A percentile compares a stretch with the other conserved stretches of the same genome.
phyloP scores from a whole-genome alignment of 2,329 filamentous ascomycete species.

The Dryadomyces quercus-mongolicae region DNA sequence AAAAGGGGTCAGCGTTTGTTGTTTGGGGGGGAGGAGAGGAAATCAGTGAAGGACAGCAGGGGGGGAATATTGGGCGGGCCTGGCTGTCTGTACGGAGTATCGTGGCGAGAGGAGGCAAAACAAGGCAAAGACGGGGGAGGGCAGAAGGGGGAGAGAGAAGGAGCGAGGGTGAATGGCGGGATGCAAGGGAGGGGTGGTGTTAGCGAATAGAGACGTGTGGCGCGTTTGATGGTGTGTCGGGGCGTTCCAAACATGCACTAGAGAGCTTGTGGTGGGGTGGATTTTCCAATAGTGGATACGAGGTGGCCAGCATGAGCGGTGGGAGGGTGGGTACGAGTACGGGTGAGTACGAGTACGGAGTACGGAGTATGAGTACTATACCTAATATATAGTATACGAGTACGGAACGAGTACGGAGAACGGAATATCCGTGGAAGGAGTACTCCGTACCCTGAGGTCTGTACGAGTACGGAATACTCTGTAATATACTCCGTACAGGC shows the following conservation, averaged over 20 bases:
- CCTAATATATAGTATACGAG: too few species aligned
- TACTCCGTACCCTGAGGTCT: too few species aligned
- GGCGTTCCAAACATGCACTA: constrained; percentile 9
- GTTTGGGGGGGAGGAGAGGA: constrained; percentile 2
- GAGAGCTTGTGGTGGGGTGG: constrained; percentile 4
- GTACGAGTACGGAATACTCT: too few species aligned
- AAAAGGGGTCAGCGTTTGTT: constrained; percentile 6
- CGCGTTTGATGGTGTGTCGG: constrained; percentile 1
- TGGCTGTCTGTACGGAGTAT: not conserved
- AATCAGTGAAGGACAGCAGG: not conserved
- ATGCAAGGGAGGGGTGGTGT: constrained; percentile 14
- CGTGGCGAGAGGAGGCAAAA: not conserved
- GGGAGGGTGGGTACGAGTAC: too few species aligned
- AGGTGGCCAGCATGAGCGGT: too few species aligned
- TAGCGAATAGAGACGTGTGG: constrained; percentile 1
- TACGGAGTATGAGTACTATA: too few species aligned
- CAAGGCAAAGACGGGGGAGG: not conserved
- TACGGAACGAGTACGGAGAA: too few species aligned
- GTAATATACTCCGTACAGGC: too few species aligned
- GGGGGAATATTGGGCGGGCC: not conserved
- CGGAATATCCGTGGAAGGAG: too few species aligned
- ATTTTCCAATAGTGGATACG: not conserved
- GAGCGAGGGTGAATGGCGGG: constrained; percentile 12
- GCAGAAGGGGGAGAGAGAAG: not conserved
- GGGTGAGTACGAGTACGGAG: not conserved